A percentile compares a stretch with the other conserved stretches of the same genome.
These are phyloP conservation scores for Leptographium lundbergii DNA, from an alignment of 2,329 filamentous ascomycete genomes.

Conservation along the genomic window DNA sequence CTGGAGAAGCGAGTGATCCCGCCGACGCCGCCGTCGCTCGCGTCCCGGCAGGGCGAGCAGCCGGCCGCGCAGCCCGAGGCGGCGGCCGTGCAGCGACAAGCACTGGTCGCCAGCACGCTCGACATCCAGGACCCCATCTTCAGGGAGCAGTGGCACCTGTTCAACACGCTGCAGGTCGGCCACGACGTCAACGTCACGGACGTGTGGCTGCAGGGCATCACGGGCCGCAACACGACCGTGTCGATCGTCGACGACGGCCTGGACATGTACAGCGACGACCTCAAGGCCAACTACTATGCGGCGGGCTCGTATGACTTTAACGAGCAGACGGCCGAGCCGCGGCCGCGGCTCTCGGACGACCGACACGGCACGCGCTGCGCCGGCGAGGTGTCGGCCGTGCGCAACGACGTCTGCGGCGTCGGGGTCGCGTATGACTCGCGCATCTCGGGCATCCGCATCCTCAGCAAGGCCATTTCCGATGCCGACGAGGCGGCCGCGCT, in stretches of 20 bases:
- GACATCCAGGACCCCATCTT: conserved; percentile 84
- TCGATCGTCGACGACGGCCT: conserved; percentile 94
- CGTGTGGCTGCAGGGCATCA: conserved; percentile 82
- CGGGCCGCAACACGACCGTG: conserved; percentile 76
- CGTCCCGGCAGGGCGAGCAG: conserved; percentile 9
- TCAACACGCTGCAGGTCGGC: conserved; percentile 67
- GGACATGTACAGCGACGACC: conserved; percentile 88
- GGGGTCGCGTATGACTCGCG: conserved; percentile 88
- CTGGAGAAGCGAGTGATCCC: conserved; percentile 40
- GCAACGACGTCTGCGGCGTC: conserved; percentile 87
- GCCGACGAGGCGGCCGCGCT: conserved; percentile 84
- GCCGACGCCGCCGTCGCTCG: not conserved
- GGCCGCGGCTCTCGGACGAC: conserved; percentile 73
- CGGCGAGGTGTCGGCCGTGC: conserved; percentile 84
- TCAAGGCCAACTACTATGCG: conserved; percentile 89
- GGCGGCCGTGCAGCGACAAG: conserved; percentile 42
- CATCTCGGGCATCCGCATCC: conserved; percentile 82
- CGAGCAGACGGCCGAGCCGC: conserved; percentile 65
- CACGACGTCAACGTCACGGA: conserved; percentile 96
- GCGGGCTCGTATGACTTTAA: conserved; percentile 95
- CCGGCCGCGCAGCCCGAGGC: conserved; percentile 1
- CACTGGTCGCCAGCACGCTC: conserved; percentile 50
- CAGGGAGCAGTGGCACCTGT: conserved; percentile 86
- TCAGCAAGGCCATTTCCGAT: conserved; percentile 82
- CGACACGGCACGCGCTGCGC: conserved; percentile 88